phyloP scores from a whole-genome alignment of 2,329 filamentous ascomycete species.

The Aspergillus sp. region DNA sequence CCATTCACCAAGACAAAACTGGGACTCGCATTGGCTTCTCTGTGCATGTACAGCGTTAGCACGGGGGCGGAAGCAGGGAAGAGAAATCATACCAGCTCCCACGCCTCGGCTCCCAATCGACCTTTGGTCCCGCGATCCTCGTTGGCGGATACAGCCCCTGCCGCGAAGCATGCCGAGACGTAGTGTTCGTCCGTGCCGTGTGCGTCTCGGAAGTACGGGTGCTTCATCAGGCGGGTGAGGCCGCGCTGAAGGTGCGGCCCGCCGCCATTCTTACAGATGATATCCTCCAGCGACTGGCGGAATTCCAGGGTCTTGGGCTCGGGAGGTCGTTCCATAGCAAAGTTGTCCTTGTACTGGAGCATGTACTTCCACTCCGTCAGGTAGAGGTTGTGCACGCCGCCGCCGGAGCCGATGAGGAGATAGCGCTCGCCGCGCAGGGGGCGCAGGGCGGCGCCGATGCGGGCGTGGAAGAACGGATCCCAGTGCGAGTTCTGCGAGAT shows the following conservation, averaged over 20 bases:
- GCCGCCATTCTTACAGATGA: slow-evolving; percentile 47
- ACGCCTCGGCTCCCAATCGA: slow-evolving; percentile 24
- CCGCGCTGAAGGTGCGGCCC: slow-evolving; percentile 54
- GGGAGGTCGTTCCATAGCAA: slow-evolving; percentile 56
- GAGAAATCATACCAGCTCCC: slow-evolving; percentile 52
- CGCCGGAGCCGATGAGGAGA: slow-evolving; percentile 59
- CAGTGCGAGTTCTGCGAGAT: slow-evolving; percentile 53
- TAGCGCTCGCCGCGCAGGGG: slow-evolving; percentile 52
- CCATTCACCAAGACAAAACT: not conserved
- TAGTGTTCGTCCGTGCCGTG: slow-evolving; percentile 68
- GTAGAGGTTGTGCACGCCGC: slow-evolving; percentile 67
- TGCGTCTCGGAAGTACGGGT: slow-evolving; percentile 61
- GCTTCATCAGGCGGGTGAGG: slow-evolving; percentile 63
- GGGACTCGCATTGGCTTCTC: not conserved
- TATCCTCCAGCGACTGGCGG: slow-evolving; percentile 61
- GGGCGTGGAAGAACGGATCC: slow-evolving; percentile 49
- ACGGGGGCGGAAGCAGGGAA: not conserved
- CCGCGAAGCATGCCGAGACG: slow-evolving; percentile 60
- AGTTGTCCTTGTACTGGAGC: slow-evolving; percentile 47
- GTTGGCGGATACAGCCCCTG: not conserved
- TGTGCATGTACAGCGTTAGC: not conserved
- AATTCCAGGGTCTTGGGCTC: slow-evolving; percentile 61
- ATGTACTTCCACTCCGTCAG: slow-evolving; percentile 58
- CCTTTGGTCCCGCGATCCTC: slow-evolving; percentile 1
- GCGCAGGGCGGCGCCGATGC: slow-evolving; percentile 55